phyloP scores from a whole-genome alignment of 306 rosid genomes.

The Acmispon strigosus region DNA sequence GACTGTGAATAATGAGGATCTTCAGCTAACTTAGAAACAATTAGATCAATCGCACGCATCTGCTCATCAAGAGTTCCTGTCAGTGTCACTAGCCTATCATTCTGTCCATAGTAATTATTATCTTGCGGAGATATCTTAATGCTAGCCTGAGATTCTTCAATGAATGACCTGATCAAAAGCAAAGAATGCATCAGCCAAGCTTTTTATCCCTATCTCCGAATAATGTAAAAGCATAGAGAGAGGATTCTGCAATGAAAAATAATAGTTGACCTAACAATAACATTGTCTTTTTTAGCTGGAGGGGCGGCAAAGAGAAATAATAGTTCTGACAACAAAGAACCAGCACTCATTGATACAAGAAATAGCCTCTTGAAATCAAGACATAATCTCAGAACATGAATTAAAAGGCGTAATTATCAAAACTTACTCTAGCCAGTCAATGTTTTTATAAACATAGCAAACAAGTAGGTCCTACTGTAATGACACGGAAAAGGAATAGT shows the following conservation, averaged over 20 bases:
- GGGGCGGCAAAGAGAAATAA: neutral
- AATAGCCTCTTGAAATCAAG: neutral
- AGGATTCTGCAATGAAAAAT: conserved; percentile 10
- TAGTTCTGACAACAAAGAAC: conserved; percentile 17
- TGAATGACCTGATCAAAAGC: conserved; percentile 68
- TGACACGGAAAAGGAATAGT: conserved; percentile 23
- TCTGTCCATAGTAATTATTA: conserved; percentile 80
- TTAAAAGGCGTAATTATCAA: conserved; percentile 1
- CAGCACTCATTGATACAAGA: neutral
- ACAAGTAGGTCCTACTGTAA: neutral
- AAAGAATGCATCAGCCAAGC: conserved; percentile 26
- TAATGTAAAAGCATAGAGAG: conserved; percentile 15
- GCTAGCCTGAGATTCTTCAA: conserved; percentile 96
- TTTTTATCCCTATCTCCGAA: neutral
- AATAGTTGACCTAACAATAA: neutral
- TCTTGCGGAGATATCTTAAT: conserved; percentile 99
- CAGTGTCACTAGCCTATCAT: conserved; percentile 91
- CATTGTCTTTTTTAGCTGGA: neutral
- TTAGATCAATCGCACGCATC: conserved; percentile 81
- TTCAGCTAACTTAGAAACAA: conserved; percentile 84
- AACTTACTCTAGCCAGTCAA: neutral
- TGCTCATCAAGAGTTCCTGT: conserved; percentile 93
- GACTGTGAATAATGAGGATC: conserved; percentile 91
- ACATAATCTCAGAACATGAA: conserved; percentile 3
- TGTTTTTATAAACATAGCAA: conserved; percentile 11